Evolutionary conservation across 176 grass and related monocot genomes (phyloP).

Genomic region (Oryza nivara): DNA sequence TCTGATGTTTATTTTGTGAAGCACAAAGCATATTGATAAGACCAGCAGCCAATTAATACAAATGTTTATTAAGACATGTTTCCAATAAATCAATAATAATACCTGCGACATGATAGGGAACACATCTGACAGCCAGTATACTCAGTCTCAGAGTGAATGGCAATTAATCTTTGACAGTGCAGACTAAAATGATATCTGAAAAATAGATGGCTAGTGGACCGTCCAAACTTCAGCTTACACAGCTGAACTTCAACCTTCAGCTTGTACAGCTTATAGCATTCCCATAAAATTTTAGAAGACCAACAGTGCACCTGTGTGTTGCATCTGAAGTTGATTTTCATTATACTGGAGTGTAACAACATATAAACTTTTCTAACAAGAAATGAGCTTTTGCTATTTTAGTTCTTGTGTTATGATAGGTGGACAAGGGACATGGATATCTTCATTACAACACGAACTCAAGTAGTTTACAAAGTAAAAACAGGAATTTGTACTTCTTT

Average conservation of each 20-base stretch:
- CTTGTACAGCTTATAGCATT: no score
- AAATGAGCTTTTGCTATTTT: neutral
- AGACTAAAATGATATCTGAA: neutral
- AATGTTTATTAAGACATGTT: neutral
- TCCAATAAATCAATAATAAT: neutral
- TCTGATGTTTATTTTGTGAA: neutral
- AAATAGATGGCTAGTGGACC: no score
- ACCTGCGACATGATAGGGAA: no score
- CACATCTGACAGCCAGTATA: no score
- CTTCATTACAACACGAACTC: neutral
- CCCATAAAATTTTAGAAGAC: no score
- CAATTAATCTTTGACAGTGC: neutral
- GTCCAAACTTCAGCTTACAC: no score
- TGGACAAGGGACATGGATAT: neutral
- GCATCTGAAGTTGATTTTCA: neutral
- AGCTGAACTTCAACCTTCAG: no score
- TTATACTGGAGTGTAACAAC: neutral
- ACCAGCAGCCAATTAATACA: neutral
- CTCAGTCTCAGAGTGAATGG: neutral
- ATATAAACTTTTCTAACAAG: neutral
- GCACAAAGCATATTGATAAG: neutral
- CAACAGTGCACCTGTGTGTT: no score
- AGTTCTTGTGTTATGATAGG: neutral
- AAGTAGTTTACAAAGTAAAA: neutral
- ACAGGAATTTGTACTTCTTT: neutral